Conservation (phyloP, 1,139 yeast genomes). For the Pichia kudriavzevii region DNA sequence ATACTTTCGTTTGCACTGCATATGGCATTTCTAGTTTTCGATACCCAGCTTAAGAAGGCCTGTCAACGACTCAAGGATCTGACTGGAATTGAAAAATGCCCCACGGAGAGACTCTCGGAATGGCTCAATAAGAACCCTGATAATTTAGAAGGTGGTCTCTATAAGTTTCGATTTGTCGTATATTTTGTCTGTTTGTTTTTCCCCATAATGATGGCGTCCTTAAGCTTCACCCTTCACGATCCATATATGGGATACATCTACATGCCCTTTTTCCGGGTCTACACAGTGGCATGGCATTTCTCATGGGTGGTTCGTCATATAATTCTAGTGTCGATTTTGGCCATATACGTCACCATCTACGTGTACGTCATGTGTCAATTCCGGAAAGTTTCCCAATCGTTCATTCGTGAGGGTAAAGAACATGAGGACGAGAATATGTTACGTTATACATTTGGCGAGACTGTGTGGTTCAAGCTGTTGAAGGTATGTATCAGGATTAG, state of each 20-base stretch:
- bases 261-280: conserved; percentile 75
- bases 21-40: conserved; percentile 66
- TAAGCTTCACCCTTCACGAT: conserved; percentile 52
- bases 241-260: conserved; percentile 62
- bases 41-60: conserved; percentile 15
- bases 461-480: conserved; percentile 25
- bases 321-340: conserved; percentile 54
- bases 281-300: conserved; percentile 66
- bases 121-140: conserved; percentile 1
- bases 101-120: conserved; percentile 11
- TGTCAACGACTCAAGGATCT: no score
- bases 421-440: conserved; percentile 12
- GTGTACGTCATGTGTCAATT: conserved; percentile 62
- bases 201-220: conserved; percentile 63
- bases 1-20: conserved; percentile 79
- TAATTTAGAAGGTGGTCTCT: conserved; percentile 63
- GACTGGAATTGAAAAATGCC: no score
- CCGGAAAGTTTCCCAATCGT: conserved; percentile 31
- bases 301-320: conserved; percentile 81
- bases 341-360: conserved; percentile 66
- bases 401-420: conserved; percentile 12
- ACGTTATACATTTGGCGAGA: conserved; percentile 22
- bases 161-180: conserved; percentile 48
- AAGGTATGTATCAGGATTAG: no score
- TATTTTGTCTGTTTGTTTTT: conserved; percentile 52